Evolutionary conservation across 2,329 filamentous ascomycete genomes (phyloP).

Genomic region (Cladophialophora yegresii): DNA sequence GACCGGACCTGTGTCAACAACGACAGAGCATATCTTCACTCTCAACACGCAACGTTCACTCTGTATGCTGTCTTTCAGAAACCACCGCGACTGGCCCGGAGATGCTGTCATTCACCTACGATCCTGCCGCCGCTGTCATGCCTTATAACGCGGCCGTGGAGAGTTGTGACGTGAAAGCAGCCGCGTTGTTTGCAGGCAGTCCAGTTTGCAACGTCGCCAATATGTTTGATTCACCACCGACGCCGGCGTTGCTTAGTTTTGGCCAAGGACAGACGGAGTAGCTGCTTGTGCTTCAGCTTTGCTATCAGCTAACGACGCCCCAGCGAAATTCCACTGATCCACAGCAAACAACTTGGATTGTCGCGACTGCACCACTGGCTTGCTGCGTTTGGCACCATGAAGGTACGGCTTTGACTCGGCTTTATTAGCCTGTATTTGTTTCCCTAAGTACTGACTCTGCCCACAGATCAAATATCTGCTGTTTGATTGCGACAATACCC

Average conservation of each 20-base stretch:
- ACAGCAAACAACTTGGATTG: background rate
- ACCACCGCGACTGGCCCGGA: background rate
- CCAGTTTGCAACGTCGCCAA: background rate
- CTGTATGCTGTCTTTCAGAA: background rate
- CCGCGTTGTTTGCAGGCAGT: background rate
- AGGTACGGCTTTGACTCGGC: background rate
- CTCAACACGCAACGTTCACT: background rate
- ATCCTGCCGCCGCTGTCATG: background rate
- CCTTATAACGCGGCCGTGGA: background rate
- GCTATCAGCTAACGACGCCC: background rate
- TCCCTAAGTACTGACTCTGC: background rate
- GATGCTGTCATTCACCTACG: background rate
- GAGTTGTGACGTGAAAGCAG: background rate
- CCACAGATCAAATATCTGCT: slow-evolving; percentile 68
- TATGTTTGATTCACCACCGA: background rate
- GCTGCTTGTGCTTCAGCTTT: background rate
- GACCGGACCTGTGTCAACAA: background rate
- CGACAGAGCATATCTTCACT: background rate
- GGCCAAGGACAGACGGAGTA: background rate
- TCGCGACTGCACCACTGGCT: background rate
- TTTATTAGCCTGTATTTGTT: background rate
- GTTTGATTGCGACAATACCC: slow-evolving; percentile 82
- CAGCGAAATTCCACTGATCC: background rate
- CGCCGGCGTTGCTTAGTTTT: background rate
- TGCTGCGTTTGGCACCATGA: background rate